phyloP scores from a whole-genome alignment of 257 asterid species.

The Galeopsis tetrahit region DNA sequence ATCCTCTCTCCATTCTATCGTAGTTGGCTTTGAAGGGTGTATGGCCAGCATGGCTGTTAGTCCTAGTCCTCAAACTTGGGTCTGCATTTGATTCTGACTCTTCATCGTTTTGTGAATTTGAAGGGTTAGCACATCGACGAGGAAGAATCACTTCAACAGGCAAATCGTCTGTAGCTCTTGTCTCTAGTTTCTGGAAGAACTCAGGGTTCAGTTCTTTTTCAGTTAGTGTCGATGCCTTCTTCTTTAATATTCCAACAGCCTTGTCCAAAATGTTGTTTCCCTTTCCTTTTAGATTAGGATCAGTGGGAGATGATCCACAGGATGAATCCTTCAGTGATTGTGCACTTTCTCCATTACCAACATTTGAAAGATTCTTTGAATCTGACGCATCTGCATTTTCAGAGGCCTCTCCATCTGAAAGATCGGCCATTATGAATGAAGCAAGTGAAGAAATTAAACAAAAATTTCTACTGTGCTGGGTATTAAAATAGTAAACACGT shows the following conservation, averaged over 20 bases:
- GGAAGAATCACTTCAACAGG: slow-evolving; percentile 97
- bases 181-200: slow-evolving; percentile 94
- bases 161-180: slow-evolving; percentile 77
- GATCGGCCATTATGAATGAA: slow-evolving; percentile 33
- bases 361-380: slow-evolving; percentile 50
- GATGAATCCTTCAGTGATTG: slow-evolving; percentile 53
- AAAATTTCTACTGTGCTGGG: slow-evolving; percentile 8
- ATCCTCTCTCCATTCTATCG: slow-evolving; percentile 51
- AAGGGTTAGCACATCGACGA: slow-evolving; percentile 69
- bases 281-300: slow-evolving; percentile 54
- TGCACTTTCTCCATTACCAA: slow-evolving; percentile 52
- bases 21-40: slow-evolving; percentile 38
- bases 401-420: slow-evolving; percentile 69
- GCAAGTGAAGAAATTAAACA: slow-evolving; percentile 30
- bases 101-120: slow-evolving; percentile 60
- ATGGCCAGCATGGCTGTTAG: slow-evolving; percentile 51
- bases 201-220: slow-evolving; percentile 92
- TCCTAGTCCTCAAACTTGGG: slow-evolving; percentile 50
- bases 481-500: slow-evolving; percentile 2
- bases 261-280: slow-evolving; percentile 68
- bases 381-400: slow-evolving; percentile 63
- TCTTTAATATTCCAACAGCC: slow-evolving; percentile 89
- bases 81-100: slow-evolving; percentile 54
- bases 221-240: slow-evolving; percentile 80
- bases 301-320: slow-evolving; percentile 58